Base-by-base conservation (phyloP, 805 yeast species). In the Geotrichum ghanense region DNA sequence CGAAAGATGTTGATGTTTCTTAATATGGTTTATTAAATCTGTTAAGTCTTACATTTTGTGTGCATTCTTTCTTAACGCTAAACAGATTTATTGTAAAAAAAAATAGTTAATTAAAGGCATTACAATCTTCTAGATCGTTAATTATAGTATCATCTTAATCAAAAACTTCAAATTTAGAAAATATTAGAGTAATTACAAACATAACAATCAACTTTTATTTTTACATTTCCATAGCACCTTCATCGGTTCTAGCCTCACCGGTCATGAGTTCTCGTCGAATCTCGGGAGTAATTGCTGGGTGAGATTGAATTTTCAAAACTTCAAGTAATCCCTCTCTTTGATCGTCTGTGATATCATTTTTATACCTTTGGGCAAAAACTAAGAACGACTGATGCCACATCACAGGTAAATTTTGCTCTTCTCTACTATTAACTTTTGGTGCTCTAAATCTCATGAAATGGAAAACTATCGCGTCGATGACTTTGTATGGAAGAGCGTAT, bases 311-410 rank as follows among this genome's bases (percentile, higher is more conserved):
- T 67, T 95, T 81, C 17, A 88, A 77, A 3, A 95, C 89, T 57
- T 90, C 97, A 61, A 92, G 68, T 50, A 92, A 69, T 65, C 90
- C 87, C 57, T 92, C 98, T 62, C 96, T 76, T 71, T 92, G 99
- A 62, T 92, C 99, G 57, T 87, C 95, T n/a, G 98, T 92, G 49
- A 92, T 86, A 71, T 92, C 98, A 61, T 92, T 90, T 65, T 90
- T 92, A 63, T 92, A 92, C 53, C 96, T 75, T 68, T 89, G 97
- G 27, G 97, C 95, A 69, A 92, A 92, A 1, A 92, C 82, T 48
- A 92, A 72, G 60, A 92, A 83, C 2, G 97, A 90, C 64, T 90
- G 95, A 64, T 94, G 97, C 97, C 98, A 92, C 31, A 90, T 90
- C 16, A 92, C 84, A 5, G 98, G 97, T 60, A 92, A 72, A 44